These are phyloP conservation scores for Sanghuangporus weigelae DNA, from an alignment of 1,284 basidiomycete genomes.

Conservation along the genomic window DNA sequence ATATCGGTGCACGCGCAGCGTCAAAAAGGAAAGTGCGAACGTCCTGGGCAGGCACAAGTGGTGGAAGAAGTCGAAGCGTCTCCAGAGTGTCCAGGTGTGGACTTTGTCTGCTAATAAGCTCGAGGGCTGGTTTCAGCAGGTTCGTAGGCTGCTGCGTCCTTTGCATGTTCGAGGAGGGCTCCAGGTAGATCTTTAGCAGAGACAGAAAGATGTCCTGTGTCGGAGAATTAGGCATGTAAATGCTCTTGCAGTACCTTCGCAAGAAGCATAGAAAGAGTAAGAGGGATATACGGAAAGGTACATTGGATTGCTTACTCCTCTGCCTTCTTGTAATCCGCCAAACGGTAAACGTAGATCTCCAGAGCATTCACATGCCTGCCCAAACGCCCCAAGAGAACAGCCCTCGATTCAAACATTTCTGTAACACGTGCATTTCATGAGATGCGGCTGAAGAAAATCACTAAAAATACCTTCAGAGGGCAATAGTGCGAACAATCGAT, in stretches of 20 bases:
- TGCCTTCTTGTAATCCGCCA: constrained; percentile 79
- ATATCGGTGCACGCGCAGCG: constrained; percentile 61
- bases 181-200: constrained; percentile 84
- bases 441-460: not conserved
- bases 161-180: constrained; percentile 40
- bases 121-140: constrained; percentile 74
- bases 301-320: constrained; percentile 56
- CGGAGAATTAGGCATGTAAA: constrained; percentile 58
- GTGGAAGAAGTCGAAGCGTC: constrained; percentile 83
- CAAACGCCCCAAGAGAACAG: constrained; percentile 84
- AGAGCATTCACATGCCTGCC: constrained; percentile 91
- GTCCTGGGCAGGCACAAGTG: constrained; percentile 76
- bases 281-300: not conserved
- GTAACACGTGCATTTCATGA: constrained; percentile 6
- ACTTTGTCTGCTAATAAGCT: constrained; percentile 80
- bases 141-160: constrained; percentile 34
- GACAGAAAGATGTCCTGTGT: constrained; percentile 74
- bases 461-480: constrained; percentile 60
- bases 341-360: constrained; percentile 85
- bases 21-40: constrained; percentile 77
- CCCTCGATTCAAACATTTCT: constrained; percentile 86
- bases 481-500: constrained; percentile 73
- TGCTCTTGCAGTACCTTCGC: constrained; percentile 78
- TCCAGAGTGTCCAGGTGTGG: constrained; percentile 75
- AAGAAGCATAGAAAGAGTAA: constrained; percentile 6